Evolutionary conservation across 306 rosid species (phyloP), one percentile per base, ranked within the genome.

Genomic region (Sechiopsis laciniata): DNA sequence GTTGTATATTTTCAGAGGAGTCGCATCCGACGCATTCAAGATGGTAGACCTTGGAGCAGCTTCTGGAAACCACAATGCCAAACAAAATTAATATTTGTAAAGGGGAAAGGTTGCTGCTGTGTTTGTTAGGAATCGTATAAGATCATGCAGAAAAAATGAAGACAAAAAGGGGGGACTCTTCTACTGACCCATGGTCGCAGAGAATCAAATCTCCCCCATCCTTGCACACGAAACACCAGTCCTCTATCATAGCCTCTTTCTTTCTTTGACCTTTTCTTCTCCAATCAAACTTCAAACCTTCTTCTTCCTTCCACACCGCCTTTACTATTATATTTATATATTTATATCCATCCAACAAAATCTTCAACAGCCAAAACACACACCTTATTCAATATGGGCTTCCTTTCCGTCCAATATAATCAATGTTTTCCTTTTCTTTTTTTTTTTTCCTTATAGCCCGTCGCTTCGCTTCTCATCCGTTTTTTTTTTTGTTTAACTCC

Each of bases 21-120:
- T 85, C 80, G 75, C 57, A 77, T 3, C 73, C 78, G 16, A 83
- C 77, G 48, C 96, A 92, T 8, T 45, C 35, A 0, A 79, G 24
- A 86, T 90, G 96, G 78, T 88, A 92, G 75, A 83, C 96, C 75
- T 90, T 88, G 6, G 61, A 74, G 78, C n/a, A 42, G 48, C 9
- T 42, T 1, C 48, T 42, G 11, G 11, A 42, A n/a, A n/a, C n/a
- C n/a, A n/a, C n/a, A n/a, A n/a, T n/a, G n/a, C n/a, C n/a, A n/a
- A n/a, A n/a, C n/a, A n/a, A n/a, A n/a, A n/a, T n/a, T n/a, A n/a
- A n/a, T n/a, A n/a, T n/a, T n/a, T n/a, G n/a, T n/a, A n/a, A n/a
- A n/a, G n/a, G n/a, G n/a, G n/a, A n/a, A n/a, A n/a, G n/a, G n/a
- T n/a, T n/a, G n/a, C n/a, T n/a, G n/a, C n/a, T n/a, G n/a, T 1